These are phyloP conservation scores for Solanum gandarillasii DNA, from an alignment of 257 asterid species.

Conservation along the genomic window DNA sequence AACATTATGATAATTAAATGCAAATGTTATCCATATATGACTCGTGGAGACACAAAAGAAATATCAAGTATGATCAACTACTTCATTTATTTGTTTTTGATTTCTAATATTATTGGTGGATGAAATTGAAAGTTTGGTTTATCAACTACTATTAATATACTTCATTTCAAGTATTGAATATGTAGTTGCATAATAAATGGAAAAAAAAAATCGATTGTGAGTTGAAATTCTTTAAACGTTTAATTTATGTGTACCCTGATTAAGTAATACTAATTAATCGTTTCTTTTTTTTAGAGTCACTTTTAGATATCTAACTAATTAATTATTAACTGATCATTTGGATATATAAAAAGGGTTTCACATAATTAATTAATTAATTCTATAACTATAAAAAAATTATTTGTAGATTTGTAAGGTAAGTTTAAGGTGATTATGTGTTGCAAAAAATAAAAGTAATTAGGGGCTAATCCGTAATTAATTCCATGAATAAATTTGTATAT, in stretches of 20 bases:
- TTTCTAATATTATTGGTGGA: not conserved
- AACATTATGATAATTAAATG: not conserved
- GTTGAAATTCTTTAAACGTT: not conserved
- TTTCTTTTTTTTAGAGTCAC: not conserved
- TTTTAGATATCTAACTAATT: not conserved
- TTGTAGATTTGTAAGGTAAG: not conserved
- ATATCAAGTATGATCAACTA: not conserved
- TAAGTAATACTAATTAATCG: too few relatives aligned
- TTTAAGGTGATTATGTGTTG: not conserved
- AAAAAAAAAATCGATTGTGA: not conserved
- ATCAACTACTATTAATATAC: not conserved
- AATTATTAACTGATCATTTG: not conserved
- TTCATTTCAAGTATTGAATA: not conserved
- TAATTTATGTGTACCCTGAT: not conserved
- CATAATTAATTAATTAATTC: not conserved
- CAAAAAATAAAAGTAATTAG: not conserved
- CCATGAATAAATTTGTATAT: not conserved
- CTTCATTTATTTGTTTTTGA: not conserved
- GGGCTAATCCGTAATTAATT: not conserved
- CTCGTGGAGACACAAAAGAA: not conserved
- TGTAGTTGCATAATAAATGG: not conserved
- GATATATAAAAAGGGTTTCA: not conserved
- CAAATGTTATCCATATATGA: not conserved
- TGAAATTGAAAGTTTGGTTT: not conserved
- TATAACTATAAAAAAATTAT: not conserved